These are phyloP conservation scores for Cutaneotrichosporon spelunceum DNA, from an alignment of 1,284 basidiomycete species.

Conservation along the genomic window DNA sequence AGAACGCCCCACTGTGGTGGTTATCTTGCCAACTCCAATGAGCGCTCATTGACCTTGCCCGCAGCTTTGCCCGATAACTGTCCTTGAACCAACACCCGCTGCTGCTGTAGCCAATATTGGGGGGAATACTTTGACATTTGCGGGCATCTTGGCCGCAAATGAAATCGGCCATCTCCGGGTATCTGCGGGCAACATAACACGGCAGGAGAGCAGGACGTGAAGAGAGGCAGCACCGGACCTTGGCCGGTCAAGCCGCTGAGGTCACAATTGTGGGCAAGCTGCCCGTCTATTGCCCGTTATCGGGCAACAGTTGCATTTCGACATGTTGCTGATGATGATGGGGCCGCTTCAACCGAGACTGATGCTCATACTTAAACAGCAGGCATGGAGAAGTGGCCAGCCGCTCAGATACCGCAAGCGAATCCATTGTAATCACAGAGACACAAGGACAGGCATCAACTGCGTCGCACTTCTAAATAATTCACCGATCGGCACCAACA, in stretches of 20 bases:
- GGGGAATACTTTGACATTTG: not conserved
- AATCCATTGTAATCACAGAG: not conserved
- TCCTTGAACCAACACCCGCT: not conserved
- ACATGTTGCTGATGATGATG: not conserved
- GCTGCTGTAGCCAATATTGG: not conserved
- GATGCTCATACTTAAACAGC: not conserved
- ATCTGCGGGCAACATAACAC: too few species aligned
- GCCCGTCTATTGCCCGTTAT: slow-evolving; percentile 3
- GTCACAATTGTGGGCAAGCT: not conserved
- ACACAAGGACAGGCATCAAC: not conserved
- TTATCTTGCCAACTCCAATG: not conserved
- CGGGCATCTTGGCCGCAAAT: not conserved
- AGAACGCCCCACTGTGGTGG: not conserved
- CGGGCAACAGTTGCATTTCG: not conserved
- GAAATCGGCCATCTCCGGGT: not conserved
- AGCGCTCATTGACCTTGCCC: not conserved
- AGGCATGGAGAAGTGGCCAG: not conserved
- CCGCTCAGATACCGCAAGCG: not conserved
- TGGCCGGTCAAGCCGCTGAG: not conserved
- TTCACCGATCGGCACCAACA: not conserved
- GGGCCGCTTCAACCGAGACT: not conserved
- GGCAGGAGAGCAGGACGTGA: too few species aligned
- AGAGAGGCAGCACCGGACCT: too few species aligned
- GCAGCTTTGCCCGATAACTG: not conserved
- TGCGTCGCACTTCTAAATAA: not conserved